Evolutionary conservation across 1,139 yeast genomes (phyloP), one percentile per base, ranked within the genome.

Genomic region (Hyphopichia pseudoburtonii): DNA sequence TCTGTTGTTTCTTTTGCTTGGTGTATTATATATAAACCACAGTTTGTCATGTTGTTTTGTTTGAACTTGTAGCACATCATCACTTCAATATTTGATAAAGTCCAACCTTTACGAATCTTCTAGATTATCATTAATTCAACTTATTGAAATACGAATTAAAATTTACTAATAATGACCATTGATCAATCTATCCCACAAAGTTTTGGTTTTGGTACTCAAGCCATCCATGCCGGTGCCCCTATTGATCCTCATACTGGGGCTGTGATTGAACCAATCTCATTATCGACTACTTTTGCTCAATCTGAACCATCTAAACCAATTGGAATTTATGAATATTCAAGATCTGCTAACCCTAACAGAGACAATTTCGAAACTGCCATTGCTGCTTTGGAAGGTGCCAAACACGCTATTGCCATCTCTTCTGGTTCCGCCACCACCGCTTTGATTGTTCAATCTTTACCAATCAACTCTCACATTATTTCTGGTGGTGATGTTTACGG

Each of bases 361-460:
- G 82, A 82, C 61, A 81, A 80, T 59, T 82, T 88, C 48, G 96
- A 88, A 66, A 67, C 66, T 36, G 94, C 89, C 8, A 78, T 87
- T 41, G 96, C 96, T 36, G 73, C 88, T 28, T 72, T 88, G 43
- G 95, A 87, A 66, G 73, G 75, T 44, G 96, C 86, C 49, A 79
- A 80, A 60, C 73, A 78, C 58, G 95, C 89, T 18, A 64, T 88
- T 46, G 96, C 92, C 12, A 82, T 86, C 61, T 69, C 87, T 32
- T 86, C 95, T 16, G 96, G 96, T 38, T 83, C 90, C 37, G 95
- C 96, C 39, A 78, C 90, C 47, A 86, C 95, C 38, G 89, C 94
- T 25, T 76, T 83, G 51, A 73, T 88, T 35, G 66, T 86, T 50
- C 95, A 86, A 64, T 75, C 86, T 30, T 70, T 87, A 52, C 83